Base-by-base conservation (phyloP, 371 early-diverging fungal genomes). In the Polyrhizophydium stewartii region DNA sequence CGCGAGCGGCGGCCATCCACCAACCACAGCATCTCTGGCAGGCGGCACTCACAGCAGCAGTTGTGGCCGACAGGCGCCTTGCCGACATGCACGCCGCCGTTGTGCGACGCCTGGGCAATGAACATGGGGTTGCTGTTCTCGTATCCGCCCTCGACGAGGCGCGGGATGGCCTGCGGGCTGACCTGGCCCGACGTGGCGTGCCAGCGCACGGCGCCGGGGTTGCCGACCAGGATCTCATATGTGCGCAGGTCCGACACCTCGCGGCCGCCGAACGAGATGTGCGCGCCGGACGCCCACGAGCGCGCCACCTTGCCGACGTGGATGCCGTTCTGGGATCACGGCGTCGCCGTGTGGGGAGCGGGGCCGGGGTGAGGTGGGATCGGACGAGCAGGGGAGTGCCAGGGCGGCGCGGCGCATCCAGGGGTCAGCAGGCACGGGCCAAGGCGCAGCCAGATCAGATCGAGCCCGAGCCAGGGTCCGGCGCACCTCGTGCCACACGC, bases 221-320 rank as follows among this genome's bases (percentile, higher is more conserved):
- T 65, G 32, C 84, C 84, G 65, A 73, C 70, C 31, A 84, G 63
- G 1, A 84, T 72, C 62, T 74, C 71, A 61, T 81, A 84, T 55
- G 76, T 72, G 63, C 61, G 67, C 24, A 70, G 56, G 31, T 59
- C 51, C 21, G 33, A 16, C 24, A 64, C 50, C 40, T 81, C 73
- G 46, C 71, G 69, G 1, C 79, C 75, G 52, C 69, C 79, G 65
- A 72, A 80, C 27, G 70, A 58, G 19, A 81, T 58, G 33, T 59
- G 66, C 50, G 70, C 67, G 24, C 82, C 83, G 46, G 55, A 58
- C 19, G 53, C 69, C 65, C 50, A 76, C 22, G 49, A 75, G 73
- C 10, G 72, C 66, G 38, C 70, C 74, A 71, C 72, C 59, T 78
- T 81, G 49, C 84, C 84, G 58, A 79, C 73, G 55, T 82, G 84